A percentile compares a stretch with the other conserved stretches of the same genome.
Conservation (phyloP, 805 yeast genomes). For the Wickerhamiella sorbophila region DNA sequence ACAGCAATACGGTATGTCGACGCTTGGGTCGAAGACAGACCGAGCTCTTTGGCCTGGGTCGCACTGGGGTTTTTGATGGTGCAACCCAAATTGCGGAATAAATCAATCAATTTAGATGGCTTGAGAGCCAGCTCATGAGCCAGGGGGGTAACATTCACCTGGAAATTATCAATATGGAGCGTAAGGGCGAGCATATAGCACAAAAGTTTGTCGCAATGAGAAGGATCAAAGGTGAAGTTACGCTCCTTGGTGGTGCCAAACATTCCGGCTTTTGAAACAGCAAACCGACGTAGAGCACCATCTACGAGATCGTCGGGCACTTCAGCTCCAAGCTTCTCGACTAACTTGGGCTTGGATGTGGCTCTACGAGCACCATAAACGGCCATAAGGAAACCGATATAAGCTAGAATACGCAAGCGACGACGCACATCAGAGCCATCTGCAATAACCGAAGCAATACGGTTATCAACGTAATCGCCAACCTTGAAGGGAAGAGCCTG, state of each 20-base stretch:
- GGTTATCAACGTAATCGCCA: slow-evolving; percentile 42
- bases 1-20: slow-evolving; percentile 63
- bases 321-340: slow-evolving; percentile 41
- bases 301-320: slow-evolving; percentile 66
- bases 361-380: slow-evolving; percentile 60
- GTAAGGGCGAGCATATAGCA: slow-evolving; percentile 62
- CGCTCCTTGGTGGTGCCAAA: slow-evolving; percentile 65
- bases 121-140: slow-evolving; percentile 75
- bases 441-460: slow-evolving; percentile 21
- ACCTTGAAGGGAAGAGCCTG: slow-evolving; percentile 49
- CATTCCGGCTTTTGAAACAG: slow-evolving; percentile 44
- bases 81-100: slow-evolving; percentile 77
- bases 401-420: slow-evolving; percentile 44
- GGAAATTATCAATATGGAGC: slow-evolving; percentile 61
- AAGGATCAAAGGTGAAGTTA: slow-evolving; percentile 74
- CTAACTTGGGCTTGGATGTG: slow-evolving; percentile 42
- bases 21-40: slow-evolving; percentile 22
- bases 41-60: slow-evolving; percentile 25
- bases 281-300: slow-evolving; percentile 56
- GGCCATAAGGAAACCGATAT: slow-evolving; percentile 67
- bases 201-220: slow-evolving; percentile 70
- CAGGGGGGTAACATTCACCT: slow-evolving; percentile 62
- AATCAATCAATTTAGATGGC: slow-evolving; percentile 51
- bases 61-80: slow-evolving; percentile 49
- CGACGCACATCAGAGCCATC: slow-evolving; percentile 34